These are phyloP conservation scores for Capsicum baccatum DNA, from an alignment of 257 asterid genomes.

Conservation along the genomic window DNA sequence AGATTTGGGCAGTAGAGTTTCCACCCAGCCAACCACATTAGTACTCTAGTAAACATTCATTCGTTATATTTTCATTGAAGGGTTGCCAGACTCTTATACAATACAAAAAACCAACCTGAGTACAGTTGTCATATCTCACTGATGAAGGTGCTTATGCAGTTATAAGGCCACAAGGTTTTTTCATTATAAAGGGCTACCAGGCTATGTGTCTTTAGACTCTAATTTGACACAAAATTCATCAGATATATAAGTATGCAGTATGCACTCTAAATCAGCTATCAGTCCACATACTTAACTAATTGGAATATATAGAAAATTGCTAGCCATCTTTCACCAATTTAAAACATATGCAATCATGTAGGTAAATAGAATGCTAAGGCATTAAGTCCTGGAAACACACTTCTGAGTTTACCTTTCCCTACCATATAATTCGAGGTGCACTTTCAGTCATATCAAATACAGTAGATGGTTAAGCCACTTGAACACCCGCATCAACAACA, in stretches of 20 bases:
- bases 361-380: background rate
- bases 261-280: background rate
- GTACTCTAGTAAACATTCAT: no score
- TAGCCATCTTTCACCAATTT: background rate
- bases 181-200: background rate
- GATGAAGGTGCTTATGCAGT: background rate
- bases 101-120: background rate
- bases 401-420: conserved; percentile 69
- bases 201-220: background rate
- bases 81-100: conserved; percentile 7
- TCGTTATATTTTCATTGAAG: background rate
- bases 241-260: background rate
- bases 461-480: conserved; percentile 89
- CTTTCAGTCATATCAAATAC: conserved; percentile 88
- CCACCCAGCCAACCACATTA: no score
- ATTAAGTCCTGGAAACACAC: background rate
- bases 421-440: conserved; percentile 59
- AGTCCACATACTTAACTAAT: background rate
- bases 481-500: conserved; percentile 79
- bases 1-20: no score
- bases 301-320: background rate
- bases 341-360: conserved; percentile 12
- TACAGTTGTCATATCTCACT: background rate
- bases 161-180: background rate
- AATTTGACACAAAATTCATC: background rate